Evolutionary conservation across 1,284 basidiomycete genomes (phyloP), one percentile per base, ranked within the genome.

Genomic region (Moesziomyces globuligerus): DNA sequence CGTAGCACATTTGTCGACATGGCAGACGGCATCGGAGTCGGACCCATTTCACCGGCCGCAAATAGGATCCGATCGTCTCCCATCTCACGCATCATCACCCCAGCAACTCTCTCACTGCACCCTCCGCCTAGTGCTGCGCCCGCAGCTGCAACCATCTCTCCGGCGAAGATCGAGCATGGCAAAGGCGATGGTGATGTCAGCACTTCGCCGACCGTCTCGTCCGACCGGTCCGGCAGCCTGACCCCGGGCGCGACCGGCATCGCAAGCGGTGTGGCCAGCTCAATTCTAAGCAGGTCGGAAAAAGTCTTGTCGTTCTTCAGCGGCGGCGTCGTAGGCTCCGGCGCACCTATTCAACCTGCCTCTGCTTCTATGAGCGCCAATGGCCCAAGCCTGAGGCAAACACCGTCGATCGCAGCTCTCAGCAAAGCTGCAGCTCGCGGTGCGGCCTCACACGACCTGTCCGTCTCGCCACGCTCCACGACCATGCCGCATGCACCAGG

Each of bases 1-100:
- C 72, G 73, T 23, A 79, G 74, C 36, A 78, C 74, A 0, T 81
- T 74, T 45, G 25, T 81, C 23, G 80, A 81, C 13, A 55, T 75
- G 48, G 59, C 38, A 17, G 47, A 67, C 25, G 42, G 55, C 38
- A 13, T 44, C 21, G 28, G 68, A 1, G 41, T 13, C 8, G 60
- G 61, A 25, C 38, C 49, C 1, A 37, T 49, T 13, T 54, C 66
- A 40, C 50, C 58, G 11, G 57, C 44, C 21, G 42, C 51, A 4
- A 57, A 57, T 20, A 43, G 52, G 24, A 50, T 48, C 3, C 45
- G 74, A 15, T 62, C 62, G 0, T 64, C 76, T 3, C 73, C 75
- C 0, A 65, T 77, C 17, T 56, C 65, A 11, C 56, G 76, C n/a
- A 65, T 77, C 51, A 79, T 79, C 44, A 79, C 71, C n/a, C 75